Base-by-base conservation (phyloP, 495 filamentous ascomycete genomes). In the Podospora australis region DNA sequence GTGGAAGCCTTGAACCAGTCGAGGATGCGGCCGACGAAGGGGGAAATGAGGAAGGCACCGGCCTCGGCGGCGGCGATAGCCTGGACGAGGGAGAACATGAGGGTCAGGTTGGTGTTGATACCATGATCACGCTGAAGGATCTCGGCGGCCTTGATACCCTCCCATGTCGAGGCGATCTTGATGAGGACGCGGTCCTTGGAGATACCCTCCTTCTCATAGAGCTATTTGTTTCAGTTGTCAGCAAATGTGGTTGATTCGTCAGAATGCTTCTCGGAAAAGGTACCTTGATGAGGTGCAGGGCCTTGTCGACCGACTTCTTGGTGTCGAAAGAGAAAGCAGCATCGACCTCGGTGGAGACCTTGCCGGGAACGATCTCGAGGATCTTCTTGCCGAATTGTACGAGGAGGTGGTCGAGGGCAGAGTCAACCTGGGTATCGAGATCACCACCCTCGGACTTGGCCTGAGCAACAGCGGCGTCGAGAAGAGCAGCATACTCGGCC, bases 341-440 rank as follows among this genome's bases (percentile, higher is more conserved):
- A 64, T 99, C 92, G 50, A 99, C 92, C 77, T 99, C 92, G 19
- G 92, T 97, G 25, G 94, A 97, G 60, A 99, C 92, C 77, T 91
- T 95, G 68, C 92, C 92, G 60, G 92, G 92, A 49, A 99, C 84
- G 67, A 97, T 96, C 65, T 89, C 75, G 50, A 99, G 83, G 57
- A 99, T 99, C 78, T 96, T 84, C 73, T 83, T 90, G 72, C 92
- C 92, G 71, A 99, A 99, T 69, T 96, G 86, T 51, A 97, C 94
- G 38, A 99, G 83, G 46, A 99, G 85, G 67, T 86, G 80, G 77
- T 99, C 92, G 49, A 92, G 78, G 57, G 88, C 81, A 48, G 83
- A 73, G 60, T 94, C 83, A 58, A 95, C 78, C 74, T 96, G 77
- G 60, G 84, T 70, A 62, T 92, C 83, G 50, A 87, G 50, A 51